Base-by-base conservation (phyloP, 2,329 filamentous ascomycete species). In the Penicillium sp. region DNA sequence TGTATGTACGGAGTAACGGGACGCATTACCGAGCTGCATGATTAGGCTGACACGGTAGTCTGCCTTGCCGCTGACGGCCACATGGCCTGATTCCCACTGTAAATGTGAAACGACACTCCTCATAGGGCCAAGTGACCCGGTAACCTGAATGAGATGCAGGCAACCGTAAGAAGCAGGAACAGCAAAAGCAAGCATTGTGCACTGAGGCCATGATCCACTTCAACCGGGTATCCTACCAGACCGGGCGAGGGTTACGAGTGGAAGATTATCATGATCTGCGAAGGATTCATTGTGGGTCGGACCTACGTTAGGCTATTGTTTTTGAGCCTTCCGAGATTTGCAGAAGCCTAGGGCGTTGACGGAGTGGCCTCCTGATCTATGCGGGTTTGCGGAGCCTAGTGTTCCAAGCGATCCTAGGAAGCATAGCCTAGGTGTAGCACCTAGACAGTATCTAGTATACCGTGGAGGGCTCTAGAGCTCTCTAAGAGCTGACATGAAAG, bases 71-170 rank as follows among this genome's bases (percentile, higher is more conserved):
- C 35, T 28, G 23, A 10, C 20, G 15, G 25, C 46, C 50, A 52
- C 50, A 52, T 52, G 50, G 50, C 23, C 47, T 46, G 50, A 52
- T 52, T 46, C 18, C 42, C 39, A 35, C 45, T n/a, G 20, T 4
- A 24, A 25, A 50, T 46, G 42, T 37, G 47, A 46, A 50, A 50
- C 47, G 28, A 28, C 23, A 18, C 18, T 23, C 28, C 25, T 20
- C 23, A 40, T 40, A 40, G 33, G 33, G 33, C 33, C 33, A 0
- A 33, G 8, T n/a, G 15, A 2, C 33, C 6, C 5, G 18, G 12
- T 18, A 9, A 37, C 15, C 33, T 37, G 8, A 9, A 37, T 20
- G 15, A 18, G n/a, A 9, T 20, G 33, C 15, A 20, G 18, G 3
- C 18, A 37, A 13, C 8, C 8, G n/a, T 3, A 3, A 20, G 33